These are phyloP conservation scores for Zymoseptoria brevis DNA, from an alignment of 2,329 filamentous ascomycete genomes.

Conservation along the genomic window DNA sequence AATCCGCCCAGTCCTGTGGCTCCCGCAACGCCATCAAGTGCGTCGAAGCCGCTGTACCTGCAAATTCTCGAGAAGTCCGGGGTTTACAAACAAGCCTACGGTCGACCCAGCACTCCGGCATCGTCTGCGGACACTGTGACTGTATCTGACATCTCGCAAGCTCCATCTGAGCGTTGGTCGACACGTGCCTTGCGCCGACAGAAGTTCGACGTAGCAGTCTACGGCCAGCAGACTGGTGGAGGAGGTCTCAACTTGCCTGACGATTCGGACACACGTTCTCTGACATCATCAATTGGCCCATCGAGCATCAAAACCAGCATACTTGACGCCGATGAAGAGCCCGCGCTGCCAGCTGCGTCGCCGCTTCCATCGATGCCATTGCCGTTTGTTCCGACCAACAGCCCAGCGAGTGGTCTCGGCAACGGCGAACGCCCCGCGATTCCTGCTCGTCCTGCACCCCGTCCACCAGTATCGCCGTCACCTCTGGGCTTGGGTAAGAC, in stretches of 20 bases:
- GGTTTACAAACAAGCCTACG: neutral
- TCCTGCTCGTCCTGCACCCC: neutral
- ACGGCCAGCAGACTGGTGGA: neutral
- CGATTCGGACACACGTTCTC: neutral
- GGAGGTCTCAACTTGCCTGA: neutral
- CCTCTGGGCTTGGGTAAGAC: neutral
- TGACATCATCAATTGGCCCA: neutral
- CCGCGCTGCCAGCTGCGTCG: neutral
- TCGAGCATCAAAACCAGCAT: neutral
- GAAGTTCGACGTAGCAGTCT: neutral
- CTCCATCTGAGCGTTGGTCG: neutral
- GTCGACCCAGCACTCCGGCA: neutral
- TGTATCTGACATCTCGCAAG: neutral
- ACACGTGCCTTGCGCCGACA: neutral
- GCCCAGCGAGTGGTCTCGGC: neutral
- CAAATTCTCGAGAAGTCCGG: neutral
- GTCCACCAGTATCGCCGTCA: neutral
- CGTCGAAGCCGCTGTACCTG: neutral
- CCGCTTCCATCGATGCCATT: neutral
- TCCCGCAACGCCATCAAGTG: neutral
- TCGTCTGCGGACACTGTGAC: neutral
- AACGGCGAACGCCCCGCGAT: neutral
- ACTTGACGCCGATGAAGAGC: neutral
- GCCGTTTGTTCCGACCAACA: neutral
- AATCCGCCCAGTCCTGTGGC: neutral